Evolutionary conservation across 106 monocot genomes (phyloP).

Genomic region (Dendrobium chrysotoxum): DNA sequence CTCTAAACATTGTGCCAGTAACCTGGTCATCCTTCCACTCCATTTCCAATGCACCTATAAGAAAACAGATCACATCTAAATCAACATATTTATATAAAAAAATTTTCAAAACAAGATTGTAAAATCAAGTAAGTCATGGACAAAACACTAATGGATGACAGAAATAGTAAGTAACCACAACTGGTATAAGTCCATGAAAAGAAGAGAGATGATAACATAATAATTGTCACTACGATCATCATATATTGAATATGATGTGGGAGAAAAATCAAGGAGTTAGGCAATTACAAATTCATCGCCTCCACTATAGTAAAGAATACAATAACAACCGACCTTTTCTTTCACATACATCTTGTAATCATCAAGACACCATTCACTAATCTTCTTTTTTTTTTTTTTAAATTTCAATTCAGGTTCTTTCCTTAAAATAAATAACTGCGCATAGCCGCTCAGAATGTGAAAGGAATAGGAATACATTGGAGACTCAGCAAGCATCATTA

Average conservation of each 20-base stretch:
- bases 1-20: constrained; percentile 89
- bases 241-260: background rate
- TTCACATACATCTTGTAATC: background rate
- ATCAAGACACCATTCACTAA: background rate
- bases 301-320: background rate
- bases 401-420: background rate
- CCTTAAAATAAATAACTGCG: background rate
- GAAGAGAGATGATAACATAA: background rate
- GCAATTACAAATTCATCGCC: background rate
- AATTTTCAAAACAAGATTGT: background rate
- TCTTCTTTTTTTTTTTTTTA: background rate
- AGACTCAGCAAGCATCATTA: background rate
- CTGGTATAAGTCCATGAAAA: background rate
- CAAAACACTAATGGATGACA: constrained; percentile 2
- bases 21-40: constrained; percentile 72
- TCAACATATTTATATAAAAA: background rate
- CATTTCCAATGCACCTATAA: constrained; percentile 84
- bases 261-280: background rate
- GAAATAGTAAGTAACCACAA: background rate
- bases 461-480: background rate
- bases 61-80: background rate
- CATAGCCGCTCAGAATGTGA: background rate
- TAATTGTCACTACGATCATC: background rate
- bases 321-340: background rate
- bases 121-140: background rate